These are phyloP conservation scores for Bolboschoenus planiculmis DNA, from an alignment of 176 grass and related monocot genomes.

Conservation along the genomic window DNA sequence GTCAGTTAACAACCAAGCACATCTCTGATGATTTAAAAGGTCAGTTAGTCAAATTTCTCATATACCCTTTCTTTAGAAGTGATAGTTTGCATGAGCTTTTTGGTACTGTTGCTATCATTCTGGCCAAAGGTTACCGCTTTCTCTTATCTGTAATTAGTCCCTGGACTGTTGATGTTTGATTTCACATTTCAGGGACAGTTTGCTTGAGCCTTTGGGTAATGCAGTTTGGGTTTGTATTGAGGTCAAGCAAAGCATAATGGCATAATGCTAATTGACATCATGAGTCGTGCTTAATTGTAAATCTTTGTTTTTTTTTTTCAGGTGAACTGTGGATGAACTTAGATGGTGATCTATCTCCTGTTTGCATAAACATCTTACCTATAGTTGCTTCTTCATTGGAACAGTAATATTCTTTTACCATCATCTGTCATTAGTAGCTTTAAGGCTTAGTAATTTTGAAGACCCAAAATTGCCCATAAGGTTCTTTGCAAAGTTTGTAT, in stretches of 20 bases:
- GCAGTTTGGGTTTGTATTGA: neutral
- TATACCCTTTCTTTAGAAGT: too few relatives aligned
- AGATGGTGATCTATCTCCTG: conserved; percentile 72
- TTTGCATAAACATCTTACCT: conserved; percentile 85
- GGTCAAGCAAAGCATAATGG: neutral
- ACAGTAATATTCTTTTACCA: conserved; percentile 41
- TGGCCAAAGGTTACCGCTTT: neutral
- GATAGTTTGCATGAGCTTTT: too few relatives aligned
- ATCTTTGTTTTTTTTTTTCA: conserved; percentile 34
- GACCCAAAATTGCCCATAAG: neutral
- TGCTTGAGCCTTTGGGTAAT: neutral
- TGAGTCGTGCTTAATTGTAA: neutral
- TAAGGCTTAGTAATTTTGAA: conserved; percentile 6
- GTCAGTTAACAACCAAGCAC: conserved; percentile 43
- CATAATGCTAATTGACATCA: neutral
- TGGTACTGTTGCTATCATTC: neutral
- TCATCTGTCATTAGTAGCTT: conserved; percentile 20
- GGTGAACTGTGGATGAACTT: conserved; percentile 98
- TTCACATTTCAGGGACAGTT: conserved; percentile 16
- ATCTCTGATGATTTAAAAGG: conserved; percentile 60
- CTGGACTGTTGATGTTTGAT: neutral
- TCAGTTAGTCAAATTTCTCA: too few relatives aligned
- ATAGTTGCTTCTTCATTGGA: conserved; percentile 41
- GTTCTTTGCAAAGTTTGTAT: neutral
- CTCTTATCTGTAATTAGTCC: neutral